phyloP scores from a whole-genome alignment of 257 asterid genomes.

The Voacanga thouarsii region DNA sequence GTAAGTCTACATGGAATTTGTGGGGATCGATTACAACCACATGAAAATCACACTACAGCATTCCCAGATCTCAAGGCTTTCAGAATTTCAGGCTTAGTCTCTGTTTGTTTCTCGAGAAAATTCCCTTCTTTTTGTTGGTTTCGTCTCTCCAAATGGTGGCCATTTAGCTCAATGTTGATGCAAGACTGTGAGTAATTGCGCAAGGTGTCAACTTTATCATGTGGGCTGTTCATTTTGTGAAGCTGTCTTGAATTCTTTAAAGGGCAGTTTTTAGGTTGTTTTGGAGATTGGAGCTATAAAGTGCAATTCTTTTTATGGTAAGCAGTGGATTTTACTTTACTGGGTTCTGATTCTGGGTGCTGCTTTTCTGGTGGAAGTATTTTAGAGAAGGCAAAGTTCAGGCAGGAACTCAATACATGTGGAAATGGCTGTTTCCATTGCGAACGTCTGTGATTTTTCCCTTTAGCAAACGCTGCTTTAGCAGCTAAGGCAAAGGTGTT shows the following conservation, averaged over 20 bases:
- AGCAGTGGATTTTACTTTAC: slow-evolving; percentile 25
- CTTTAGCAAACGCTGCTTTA: slow-evolving; percentile 28
- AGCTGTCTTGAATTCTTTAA: slow-evolving; percentile 17
- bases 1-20: slow-evolving; percentile 37
- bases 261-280: slow-evolving; percentile 26
- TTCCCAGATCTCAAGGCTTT: slow-evolving; percentile 68
- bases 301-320: slow-evolving; percentile 26
- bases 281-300: slow-evolving; percentile 26
- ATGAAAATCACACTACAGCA: slow-evolving; percentile 37
- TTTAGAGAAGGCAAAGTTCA: slow-evolving; percentile 30
- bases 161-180: slow-evolving; percentile 15
- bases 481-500: slow-evolving; percentile 34
- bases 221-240: slow-evolving; percentile 31
- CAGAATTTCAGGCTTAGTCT: slow-evolving; percentile 44
- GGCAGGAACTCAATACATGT: slow-evolving; percentile 14
- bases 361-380: slow-evolving; percentile 28
- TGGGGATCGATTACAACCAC: slow-evolving; percentile 39
- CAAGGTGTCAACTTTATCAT: slow-evolving; percentile 36
- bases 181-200: slow-evolving; percentile 16
- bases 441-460: slow-evolving; percentile 9
- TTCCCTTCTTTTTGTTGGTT: slow-evolving; percentile 26
- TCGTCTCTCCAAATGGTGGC: slow-evolving; percentile 20
- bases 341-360: slow-evolving; percentile 30
- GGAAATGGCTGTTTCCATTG: slow-evolving; percentile 28
- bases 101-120: slow-evolving; percentile 44